These are phyloP conservation scores for Puccinia horiana DNA, from an alignment of 1,284 basidiomycete species.

Conservation along the genomic window DNA sequence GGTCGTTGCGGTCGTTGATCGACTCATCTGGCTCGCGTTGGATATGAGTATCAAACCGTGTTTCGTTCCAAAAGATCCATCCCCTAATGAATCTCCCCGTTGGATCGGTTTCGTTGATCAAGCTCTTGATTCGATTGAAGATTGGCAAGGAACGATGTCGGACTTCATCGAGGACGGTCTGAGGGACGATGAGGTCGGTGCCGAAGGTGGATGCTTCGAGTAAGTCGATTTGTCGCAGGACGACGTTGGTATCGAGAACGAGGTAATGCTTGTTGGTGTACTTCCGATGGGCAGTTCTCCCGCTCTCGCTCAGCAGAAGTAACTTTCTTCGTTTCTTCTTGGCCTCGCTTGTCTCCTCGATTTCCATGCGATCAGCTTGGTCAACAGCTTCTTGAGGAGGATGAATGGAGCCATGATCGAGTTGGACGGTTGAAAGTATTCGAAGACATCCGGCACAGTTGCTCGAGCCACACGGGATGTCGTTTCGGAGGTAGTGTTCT, in stretches of 20 bases:
- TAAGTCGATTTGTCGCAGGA: slow-evolving; percentile 85
- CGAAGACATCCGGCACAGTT: slow-evolving; percentile 68
- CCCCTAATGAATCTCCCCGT: slow-evolving; percentile 62
- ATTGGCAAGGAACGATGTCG: slow-evolving; percentile 89
- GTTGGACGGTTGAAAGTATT: slow-evolving; percentile 56
- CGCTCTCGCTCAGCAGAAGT: slow-evolving; percentile 51
- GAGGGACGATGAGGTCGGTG: slow-evolving; percentile 73
- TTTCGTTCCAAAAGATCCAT: slow-evolving; percentile 48
- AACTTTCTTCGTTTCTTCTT: slow-evolving; percentile 60
- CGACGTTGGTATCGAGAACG: slow-evolving; percentile 92
- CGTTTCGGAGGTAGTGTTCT: slow-evolving; percentile 89
- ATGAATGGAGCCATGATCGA: slow-evolving; percentile 54
- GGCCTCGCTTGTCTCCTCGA: slow-evolving; percentile 60
- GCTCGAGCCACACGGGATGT: slow-evolving; percentile 84
- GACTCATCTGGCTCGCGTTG: slow-evolving; percentile 72
- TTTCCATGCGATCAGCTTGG: neutral
- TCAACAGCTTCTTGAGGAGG: neutral
- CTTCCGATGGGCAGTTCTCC: slow-evolving; percentile 51
- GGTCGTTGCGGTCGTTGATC: slow-evolving; percentile 88
- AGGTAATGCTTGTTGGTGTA: slow-evolving; percentile 67
- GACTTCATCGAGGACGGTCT: slow-evolving; percentile 95
- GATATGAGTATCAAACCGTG: slow-evolving; percentile 73
- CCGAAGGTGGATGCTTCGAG: slow-evolving; percentile 70
- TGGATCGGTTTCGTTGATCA: slow-evolving; percentile 71
- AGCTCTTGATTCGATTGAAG: slow-evolving; percentile 82